Conservation (phyloP, 139 green algal genomes). For the Closterium sp. region DNA sequence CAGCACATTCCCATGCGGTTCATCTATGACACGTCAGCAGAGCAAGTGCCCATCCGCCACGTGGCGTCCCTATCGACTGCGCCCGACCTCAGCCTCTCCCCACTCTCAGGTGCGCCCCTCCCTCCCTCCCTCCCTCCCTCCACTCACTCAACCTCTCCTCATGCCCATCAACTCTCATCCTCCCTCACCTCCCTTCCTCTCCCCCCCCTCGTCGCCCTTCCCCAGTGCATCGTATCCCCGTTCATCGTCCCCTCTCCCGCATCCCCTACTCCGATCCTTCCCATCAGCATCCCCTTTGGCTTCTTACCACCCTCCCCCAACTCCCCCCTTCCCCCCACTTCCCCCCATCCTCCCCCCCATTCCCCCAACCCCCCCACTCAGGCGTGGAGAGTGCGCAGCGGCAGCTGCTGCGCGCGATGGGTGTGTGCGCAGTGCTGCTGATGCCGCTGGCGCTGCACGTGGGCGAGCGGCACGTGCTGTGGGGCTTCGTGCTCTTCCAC, state of each 20-base stretch:
- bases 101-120: slow-evolving; percentile 4
- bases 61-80: not conserved
- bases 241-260: not conserved
- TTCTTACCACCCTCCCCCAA: not conserved
- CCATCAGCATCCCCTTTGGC: not conserved
- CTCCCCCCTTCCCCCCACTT: not conserved
- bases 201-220: not conserved
- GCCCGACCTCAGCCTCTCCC: not conserved
- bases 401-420: slow-evolving; percentile 1
- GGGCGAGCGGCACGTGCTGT: not conserved
- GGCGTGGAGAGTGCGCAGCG: slow-evolving; percentile 17
- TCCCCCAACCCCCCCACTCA: not conserved
- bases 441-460: slow-evolving; percentile 18
- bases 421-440: slow-evolving; percentile 18
- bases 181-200: not conserved
- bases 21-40: not conserved
- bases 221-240: not conserved
- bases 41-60: slow-evolving; percentile 5
- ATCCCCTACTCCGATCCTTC: not conserved
- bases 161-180: too few species aligned
- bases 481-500: slow-evolving; percentile 30
- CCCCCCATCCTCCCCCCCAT: not conserved
- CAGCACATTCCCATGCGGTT: slow-evolving; percentile 28
- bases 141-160: not conserved
- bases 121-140: not conserved